Base-by-base conservation (phyloP, 2,329 filamentous ascomycete genomes). In the Monosporascus ibericus region DNA sequence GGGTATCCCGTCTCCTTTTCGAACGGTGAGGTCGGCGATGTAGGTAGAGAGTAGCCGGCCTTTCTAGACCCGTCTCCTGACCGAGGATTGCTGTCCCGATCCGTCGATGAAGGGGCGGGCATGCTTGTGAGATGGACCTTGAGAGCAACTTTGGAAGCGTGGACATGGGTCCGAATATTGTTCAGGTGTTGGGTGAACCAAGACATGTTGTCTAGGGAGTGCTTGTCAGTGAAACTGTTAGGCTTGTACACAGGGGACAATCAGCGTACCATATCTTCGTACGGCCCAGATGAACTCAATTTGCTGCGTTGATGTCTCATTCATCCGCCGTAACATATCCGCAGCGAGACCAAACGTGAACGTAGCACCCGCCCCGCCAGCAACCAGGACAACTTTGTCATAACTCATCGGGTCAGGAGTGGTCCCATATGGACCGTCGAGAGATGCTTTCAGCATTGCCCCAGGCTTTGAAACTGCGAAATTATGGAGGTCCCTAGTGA, bases 301-400 rank as follows among this genome's bases (percentile, higher is more conserved):
- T 37, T 65, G 63, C 53, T 71, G 70, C 22, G 63, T 60, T 2
- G 69, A 67, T 36, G 65, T 62, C 40, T 70, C 62, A 0, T 63
- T 63, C 64, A 77, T 69, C 47, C 73, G 70, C 55, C 70, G 68
- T 6, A 77, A 66, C 53, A 78, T 69, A 54, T 77, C 74, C 7
- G 73, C 63, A 1, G 72, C 75, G 37, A 79, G 65, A 5, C 76
- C 76, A 53, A 79, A 77, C 0, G 75, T 77, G 62, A 85, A 86
- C 30, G 77, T 83, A 2, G 79, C 82, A 2, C 83, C 82, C 48
- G 79, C 81, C 5, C 82, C 83, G 14, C 82, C 82, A 3, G 80
- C 79, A 38, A 85, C 71, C 40, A 85, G 67, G n/a, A 85, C 68
- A 6, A 83, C 70, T 56, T 77, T 79, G 61, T 84, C 78, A 54